Evolutionary conservation across 2,329 filamentous ascomycete genomes (phyloP), one percentile per base, ranked within the genome.

Genomic region (Talaromyces sp.): DNA sequence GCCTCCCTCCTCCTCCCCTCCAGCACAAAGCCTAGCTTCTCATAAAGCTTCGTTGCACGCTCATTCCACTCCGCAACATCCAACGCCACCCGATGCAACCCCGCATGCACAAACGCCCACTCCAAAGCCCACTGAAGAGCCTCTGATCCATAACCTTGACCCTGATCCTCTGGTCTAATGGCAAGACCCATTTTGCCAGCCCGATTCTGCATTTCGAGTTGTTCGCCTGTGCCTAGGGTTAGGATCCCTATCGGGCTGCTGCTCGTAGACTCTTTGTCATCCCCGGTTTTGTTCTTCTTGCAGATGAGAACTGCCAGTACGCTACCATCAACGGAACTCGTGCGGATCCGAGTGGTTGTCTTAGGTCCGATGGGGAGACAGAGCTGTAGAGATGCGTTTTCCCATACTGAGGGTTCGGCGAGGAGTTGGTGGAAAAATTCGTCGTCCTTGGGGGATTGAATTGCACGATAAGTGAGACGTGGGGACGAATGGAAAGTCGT

Each of bases 61-160:
- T 16, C 6, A 62, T 54, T 62, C 47, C 47, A 54, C n/a, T 39
- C 19, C 3, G 37, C 27, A 35, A 33, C 33, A 16, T 13, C 14
- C 33, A 62, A 14, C 3, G 7, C 60, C 11, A 56, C 60, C 7
- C 60, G 47, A 39, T 62, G 47, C 60, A 62, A 24, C 4, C 49
- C 49, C 24, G 45, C 60, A 39, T 22, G 33, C 60, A 41, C 19
- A 33, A 62, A 62, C 13, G 60, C 60, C 60, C 60, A 62, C 6
- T 62, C 60, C 19, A 54, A 27, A 10, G 35, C 41, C 60, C 60
- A 54, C 4, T 33, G 14, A 9, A 56, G 43, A 11, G 47, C 60
- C 27, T 62, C 60, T 27, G 60, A 2, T 1, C 60, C 60, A n/a
- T 62, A 62, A 1, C 60, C 60, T 10, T 62, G 19, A 13, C 22